Conservation (phyloP, 2,329 filamentous ascomycete genomes). For the Verticillium tricorpus region DNA sequence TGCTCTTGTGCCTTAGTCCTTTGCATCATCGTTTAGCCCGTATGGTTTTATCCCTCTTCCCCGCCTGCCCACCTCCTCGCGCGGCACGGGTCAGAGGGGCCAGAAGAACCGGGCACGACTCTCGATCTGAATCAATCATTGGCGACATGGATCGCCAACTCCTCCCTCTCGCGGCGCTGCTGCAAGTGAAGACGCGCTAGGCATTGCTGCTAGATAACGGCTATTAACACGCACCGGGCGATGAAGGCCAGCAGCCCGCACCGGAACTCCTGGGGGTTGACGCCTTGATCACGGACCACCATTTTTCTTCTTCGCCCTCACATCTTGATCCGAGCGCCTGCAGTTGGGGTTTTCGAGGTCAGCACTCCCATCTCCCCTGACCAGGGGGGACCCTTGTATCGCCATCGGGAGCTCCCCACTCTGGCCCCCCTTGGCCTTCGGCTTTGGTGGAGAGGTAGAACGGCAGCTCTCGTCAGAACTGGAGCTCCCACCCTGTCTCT, state of each 20-base stretch:
- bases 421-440: neutral
- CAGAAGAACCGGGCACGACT: neutral
- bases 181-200: neutral
- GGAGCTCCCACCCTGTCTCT: neutral
- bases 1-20: neutral
- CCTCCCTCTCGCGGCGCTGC: neutral
- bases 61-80: neutral
- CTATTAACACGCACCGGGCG: neutral
- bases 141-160: neutral
- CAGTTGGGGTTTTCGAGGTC: neutral
- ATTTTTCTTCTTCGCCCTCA: neutral
- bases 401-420: neutral
- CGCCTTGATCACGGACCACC: neutral
- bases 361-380: conserved; percentile 3
- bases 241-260: neutral
- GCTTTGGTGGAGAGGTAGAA: neutral
- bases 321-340: conserved; percentile 1
- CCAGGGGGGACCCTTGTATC: conserved; percentile 1
- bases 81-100: neutral
- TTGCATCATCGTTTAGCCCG: neutral
- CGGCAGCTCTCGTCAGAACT: neutral
- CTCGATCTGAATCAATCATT: neutral
- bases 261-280: neutral
- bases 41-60: neutral
- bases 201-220: neutral